Conservation (phyloP, 108 stramenopile species). For the Pseudonitzschia delicatissima region DNA sequence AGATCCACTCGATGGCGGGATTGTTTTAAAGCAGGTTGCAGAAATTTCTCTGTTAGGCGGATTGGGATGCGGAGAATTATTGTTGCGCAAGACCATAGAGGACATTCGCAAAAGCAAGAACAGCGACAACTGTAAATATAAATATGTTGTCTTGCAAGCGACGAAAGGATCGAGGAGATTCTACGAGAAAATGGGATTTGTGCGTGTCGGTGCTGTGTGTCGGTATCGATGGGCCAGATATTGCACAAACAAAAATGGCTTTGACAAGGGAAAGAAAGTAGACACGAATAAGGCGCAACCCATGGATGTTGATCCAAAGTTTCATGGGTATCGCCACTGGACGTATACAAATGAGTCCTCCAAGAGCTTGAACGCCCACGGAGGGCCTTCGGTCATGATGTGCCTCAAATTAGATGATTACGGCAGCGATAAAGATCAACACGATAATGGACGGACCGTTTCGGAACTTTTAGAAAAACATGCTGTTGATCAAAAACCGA, state of each 20-base stretch:
- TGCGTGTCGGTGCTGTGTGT: conserved; percentile 65
- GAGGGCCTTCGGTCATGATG: conserved; percentile 78
- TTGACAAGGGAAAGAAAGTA: neutral
- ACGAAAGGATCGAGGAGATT: conserved; percentile 50
- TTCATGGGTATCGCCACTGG: conserved; percentile 73
- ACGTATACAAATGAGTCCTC: conserved; percentile 60
- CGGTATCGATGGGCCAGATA: conserved; percentile 34
- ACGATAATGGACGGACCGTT: conserved; percentile 7
- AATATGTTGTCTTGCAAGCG: conserved; percentile 57
- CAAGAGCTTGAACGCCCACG: conserved; percentile 44
- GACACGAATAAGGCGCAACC: neutral
- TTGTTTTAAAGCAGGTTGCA: conserved; percentile 58
- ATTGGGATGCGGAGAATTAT: conserved; percentile 60
- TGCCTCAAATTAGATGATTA: conserved; percentile 35
- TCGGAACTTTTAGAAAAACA: neutral
- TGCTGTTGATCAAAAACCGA: conserved; percentile 33
- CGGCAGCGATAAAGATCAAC: conserved; percentile 6
- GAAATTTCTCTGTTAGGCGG: conserved; percentile 63
- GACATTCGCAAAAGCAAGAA: conserved; percentile 21
- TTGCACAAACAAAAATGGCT: neutral
- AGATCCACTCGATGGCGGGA: conserved; percentile 43
- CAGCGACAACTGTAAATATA: conserved; percentile 50
- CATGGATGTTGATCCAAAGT: neutral
- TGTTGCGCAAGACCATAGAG: conserved; percentile 58
- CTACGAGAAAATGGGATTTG: conserved; percentile 75